Evolutionary conservation across 306 rosid species (phyloP).

Genomic region (Glycine soja): DNA sequence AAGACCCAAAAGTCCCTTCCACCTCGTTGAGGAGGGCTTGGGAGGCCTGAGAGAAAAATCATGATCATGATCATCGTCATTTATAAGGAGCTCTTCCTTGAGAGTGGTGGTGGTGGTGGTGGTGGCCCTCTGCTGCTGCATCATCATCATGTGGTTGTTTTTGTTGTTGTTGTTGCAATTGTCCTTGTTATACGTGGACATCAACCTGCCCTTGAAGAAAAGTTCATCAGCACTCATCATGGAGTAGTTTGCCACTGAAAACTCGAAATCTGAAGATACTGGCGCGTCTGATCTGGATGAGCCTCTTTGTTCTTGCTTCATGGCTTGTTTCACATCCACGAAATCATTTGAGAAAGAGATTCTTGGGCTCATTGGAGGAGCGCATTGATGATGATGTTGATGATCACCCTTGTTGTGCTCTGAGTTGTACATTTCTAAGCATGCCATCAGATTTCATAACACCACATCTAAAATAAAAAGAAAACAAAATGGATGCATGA

Average conservation of each 20-base stretch:
- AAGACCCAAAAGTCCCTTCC: slow-evolving; percentile 88
- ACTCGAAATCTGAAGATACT: slow-evolving; percentile 81
- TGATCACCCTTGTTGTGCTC: slow-evolving; percentile 58
- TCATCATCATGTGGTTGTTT: slow-evolving; percentile 19
- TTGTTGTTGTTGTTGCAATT: slow-evolving; percentile 43
- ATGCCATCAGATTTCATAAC: slow-evolving; percentile 78
- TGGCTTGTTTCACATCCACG: slow-evolving; percentile 71
- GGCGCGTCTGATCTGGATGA: slow-evolving; percentile 57
- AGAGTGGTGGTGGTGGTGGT: slow-evolving; percentile 79
- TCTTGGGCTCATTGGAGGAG: slow-evolving; percentile 85
- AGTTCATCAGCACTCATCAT: slow-evolving; percentile 98
- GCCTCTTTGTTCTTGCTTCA: slow-evolving; percentile 59
- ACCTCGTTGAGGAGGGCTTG: slow-evolving; percentile 64
- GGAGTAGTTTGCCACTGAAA: slow-evolving; percentile 68
- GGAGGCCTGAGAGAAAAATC: slow-evolving; percentile 65
- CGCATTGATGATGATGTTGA: slow-evolving; percentile 43
- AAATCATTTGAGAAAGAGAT: slow-evolving; percentile 94
- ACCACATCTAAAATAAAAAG: slow-evolving; percentile 36
- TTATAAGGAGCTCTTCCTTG: slow-evolving; percentile 76
- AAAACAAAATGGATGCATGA: slow-evolving; percentile 41
- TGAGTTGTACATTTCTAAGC: slow-evolving; percentile 83
- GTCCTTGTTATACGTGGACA: slow-evolving; percentile 76
- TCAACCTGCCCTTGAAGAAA: slow-evolving; percentile 79
- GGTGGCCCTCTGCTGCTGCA: slow-evolving; percentile 48
- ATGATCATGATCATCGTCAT: slow-evolving; percentile 50